Percentiles rank a stretch among this genome's conserved stretches.
phyloP scores from a whole-genome alignment of 768 basidiomycete genomes.

The Naganishia vishniacii region DNA sequence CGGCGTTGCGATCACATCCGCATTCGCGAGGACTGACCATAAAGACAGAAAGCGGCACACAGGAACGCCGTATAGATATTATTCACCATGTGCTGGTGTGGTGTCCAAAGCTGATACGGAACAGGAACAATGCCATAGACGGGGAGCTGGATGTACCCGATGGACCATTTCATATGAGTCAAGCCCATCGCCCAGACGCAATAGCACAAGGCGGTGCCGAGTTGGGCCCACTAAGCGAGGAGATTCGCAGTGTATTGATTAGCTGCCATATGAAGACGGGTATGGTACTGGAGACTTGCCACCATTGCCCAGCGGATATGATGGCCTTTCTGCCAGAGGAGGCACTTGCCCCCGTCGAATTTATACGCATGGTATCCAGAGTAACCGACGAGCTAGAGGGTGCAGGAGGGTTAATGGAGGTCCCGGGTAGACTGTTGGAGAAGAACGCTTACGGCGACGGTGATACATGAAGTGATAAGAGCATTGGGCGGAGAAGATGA shows the following conservation, averaged over 20 bases:
- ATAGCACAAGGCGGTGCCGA: constrained; percentile 3
- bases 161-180: constrained; percentile 15
- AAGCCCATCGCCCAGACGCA: constrained; percentile 9
- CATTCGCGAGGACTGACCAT: not conserved
- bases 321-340: constrained; percentile 6
- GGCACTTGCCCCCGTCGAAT: constrained; percentile 1
- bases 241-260: not conserved
- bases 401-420: not conserved
- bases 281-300: not conserved
- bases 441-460: constrained; percentile 2
- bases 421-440: not conserved
- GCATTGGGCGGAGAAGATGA: not conserved
- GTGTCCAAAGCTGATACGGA: constrained; percentile 8
- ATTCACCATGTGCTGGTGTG: not conserved
- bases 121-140: constrained; percentile 7
- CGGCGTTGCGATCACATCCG: not conserved
- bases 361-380: constrained; percentile 12
- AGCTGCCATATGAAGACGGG: no score
- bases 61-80: constrained; percentile 6
- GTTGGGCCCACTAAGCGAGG: constrained; percentile 8
- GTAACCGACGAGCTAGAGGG: constrained; percentile 13
- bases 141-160: constrained; percentile 4
- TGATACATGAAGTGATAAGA: constrained; percentile 7
- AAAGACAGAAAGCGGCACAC: constrained; percentile 3
- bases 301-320: constrained; percentile 6